Percentiles rank a stretch among this genome's conserved stretches.
Conservation (phyloP, 306 rosid genomes). For the Trifolium dubium region DNA sequence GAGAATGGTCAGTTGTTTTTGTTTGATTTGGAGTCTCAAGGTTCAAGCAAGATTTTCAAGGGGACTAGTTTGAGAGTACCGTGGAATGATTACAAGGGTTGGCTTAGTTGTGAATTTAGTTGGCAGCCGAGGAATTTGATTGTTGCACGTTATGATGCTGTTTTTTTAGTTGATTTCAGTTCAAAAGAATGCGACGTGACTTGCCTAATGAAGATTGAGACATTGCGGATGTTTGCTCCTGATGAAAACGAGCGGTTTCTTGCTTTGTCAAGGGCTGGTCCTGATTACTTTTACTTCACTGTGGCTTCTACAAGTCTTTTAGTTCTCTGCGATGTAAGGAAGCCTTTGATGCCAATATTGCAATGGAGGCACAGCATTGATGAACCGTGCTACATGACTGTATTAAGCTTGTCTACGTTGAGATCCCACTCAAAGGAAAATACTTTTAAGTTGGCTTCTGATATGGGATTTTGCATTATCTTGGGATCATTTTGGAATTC, state of each 20-base stretch:
- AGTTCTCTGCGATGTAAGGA: slow-evolving; percentile 69
- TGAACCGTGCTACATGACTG: slow-evolving; percentile 51
- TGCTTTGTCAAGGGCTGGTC: slow-evolving; percentile 55
- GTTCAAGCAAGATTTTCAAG: slow-evolving; percentile 33
- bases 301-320: slow-evolving; percentile 62
- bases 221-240: slow-evolving; percentile 48
- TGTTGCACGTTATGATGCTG: slow-evolving; percentile 60
- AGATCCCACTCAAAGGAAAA: slow-evolving; percentile 59
- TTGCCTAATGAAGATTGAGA: slow-evolving; percentile 62
- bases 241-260: slow-evolving; percentile 55
- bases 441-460: slow-evolving; percentile 58
- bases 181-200: slow-evolving; percentile 45
- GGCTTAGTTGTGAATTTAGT: slow-evolving; percentile 79
- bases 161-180: slow-evolving; percentile 72
- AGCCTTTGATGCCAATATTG: slow-evolving; percentile 63
- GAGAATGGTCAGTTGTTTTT: slow-evolving; percentile 63
- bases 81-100: slow-evolving; percentile 50
- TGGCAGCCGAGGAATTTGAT: slow-evolving; percentile 71
- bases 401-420: slow-evolving; percentile 57
- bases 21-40: slow-evolving; percentile 61
- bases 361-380: slow-evolving; percentile 70
- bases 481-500: slow-evolving; percentile 72
- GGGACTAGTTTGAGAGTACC: slow-evolving; percentile 61
- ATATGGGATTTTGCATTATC: slow-evolving; percentile 67
- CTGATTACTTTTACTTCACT: slow-evolving; percentile 53